These are phyloP conservation scores for Cenchrus americanus DNA, from an alignment of 176 grass and related monocot genomes.

Conservation along the genomic window DNA sequence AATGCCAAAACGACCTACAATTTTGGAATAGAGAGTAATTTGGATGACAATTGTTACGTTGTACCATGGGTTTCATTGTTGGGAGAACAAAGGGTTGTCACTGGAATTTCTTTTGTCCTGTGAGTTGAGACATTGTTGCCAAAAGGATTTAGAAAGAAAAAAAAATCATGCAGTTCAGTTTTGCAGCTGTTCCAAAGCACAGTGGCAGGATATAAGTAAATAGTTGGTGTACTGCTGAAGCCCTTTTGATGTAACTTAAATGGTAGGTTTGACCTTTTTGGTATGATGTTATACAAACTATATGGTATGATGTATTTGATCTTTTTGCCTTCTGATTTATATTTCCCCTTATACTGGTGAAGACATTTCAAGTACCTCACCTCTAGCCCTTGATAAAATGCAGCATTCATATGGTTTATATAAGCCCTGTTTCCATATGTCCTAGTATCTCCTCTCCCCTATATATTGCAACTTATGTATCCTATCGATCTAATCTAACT, in stretches of 20 bases:
- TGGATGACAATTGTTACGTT: background rate
- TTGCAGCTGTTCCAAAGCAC: background rate
- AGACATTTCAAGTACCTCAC: slow-evolving; percentile 13
- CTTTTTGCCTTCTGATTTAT: slow-evolving; percentile 7
- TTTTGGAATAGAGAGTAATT: background rate
- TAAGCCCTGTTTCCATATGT: too few species aligned
- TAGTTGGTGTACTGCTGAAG: background rate
- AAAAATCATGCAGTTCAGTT: background rate
- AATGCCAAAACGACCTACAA: too few species aligned
- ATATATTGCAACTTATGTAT: too few species aligned
- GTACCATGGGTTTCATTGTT: background rate
- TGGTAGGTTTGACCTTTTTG: background rate
- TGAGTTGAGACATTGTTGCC: too few species aligned
- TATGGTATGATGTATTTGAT: slow-evolving; percentile 16
- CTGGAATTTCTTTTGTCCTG: too few species aligned
- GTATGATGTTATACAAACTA: background rate
- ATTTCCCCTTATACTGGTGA: slow-evolving; percentile 16
- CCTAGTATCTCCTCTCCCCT: too few species aligned
- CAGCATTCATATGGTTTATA: background rate
- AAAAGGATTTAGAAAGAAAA: too few species aligned
- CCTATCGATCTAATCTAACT: too few species aligned
- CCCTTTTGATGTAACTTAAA: background rate
- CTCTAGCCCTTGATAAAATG: background rate
- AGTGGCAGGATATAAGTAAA: background rate
- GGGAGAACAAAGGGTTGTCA: too few species aligned